phyloP scores from a whole-genome alignment of 2,329 filamentous ascomycete species.

The Aspergillus sp. region DNA sequence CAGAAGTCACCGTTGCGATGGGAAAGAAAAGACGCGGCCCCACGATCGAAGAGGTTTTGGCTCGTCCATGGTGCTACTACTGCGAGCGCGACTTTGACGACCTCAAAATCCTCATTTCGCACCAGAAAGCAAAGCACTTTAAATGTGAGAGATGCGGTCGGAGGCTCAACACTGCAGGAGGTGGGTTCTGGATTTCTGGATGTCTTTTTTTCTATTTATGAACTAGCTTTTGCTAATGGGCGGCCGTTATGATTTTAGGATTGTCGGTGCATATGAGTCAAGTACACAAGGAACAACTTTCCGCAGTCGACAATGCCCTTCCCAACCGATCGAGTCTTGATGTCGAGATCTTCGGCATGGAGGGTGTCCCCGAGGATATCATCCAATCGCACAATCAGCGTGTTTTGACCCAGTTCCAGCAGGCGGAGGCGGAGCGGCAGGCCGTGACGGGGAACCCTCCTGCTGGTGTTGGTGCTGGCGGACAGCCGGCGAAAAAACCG shows the following conservation, averaged over 20 bases:
- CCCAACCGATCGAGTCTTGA: conserved; percentile 80
- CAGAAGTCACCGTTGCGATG: conserved; percentile 49
- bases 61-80: conserved; percentile 95
- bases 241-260: conserved; percentile 48
- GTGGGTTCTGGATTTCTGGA: conserved; percentile 45
- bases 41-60: conserved; percentile 81
- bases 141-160: conserved; percentile 90
- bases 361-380: conserved; percentile 86
- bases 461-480: conserved; percentile 52
- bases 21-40: conserved; percentile 88
- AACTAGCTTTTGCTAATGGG: not conserved
- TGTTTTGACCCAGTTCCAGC: conserved; percentile 80
- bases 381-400: conserved; percentile 78
- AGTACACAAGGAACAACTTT: conserved; percentile 91
- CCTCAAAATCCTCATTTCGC: conserved; percentile 89
- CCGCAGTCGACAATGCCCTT: conserved; percentile 85
- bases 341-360: conserved; percentile 97
- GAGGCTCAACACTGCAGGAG: conserved; percentile 88
- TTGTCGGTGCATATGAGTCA: conserved; percentile 96
- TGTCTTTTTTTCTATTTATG: not conserved
- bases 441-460: conserved; percentile 79
- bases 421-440: conserved; percentile 76
- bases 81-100: conserved; percentile 99
- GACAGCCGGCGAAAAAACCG: conserved; percentile 54
- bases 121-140: conserved; percentile 99